Evolutionary conservation across 2,329 filamentous ascomycete species (phyloP), one percentile per base, ranked within the genome.

Genomic region (Aureobasidium mangrovei): DNA sequence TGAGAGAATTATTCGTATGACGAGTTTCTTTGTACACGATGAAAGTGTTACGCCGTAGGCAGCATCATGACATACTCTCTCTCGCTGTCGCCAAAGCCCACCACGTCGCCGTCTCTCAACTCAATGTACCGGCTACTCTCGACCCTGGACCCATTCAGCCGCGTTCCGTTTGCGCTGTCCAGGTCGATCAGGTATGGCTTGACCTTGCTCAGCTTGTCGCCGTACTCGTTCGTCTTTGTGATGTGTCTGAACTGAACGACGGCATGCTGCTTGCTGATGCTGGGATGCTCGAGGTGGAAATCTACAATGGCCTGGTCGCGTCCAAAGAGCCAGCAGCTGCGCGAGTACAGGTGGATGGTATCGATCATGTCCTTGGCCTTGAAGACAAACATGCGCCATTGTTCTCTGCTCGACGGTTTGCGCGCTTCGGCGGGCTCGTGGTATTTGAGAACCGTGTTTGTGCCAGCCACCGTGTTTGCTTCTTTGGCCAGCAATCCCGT

Each of bases 41-140:
- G 26, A 4, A n/a, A 18, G 12, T 5, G 12, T 29, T 7, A 43
- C 31, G 10, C 4, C 7, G 31, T 31, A 49, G 81, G 79, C 56
- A 96, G 77, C 88, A 97, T 93, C 57, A 97, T 70, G n/a, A 98
- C 89, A 69, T 97, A 98, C 71, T 98, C 93, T 63, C 90, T 81
- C 56, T 87, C 86, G 66, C 89, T 95, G 57, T 86, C 78, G 7
- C 91, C 93, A 71, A 98, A 94, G 65, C 82, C 82, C 56, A 98
- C 69, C 66, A 98, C 82, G 69, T 98, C 93, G 72, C 90, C 91
- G 67, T 93, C 85, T 67, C 84, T 80, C 54, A 97, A 71, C 70
- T 98, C 91, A 51, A 95, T 74, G 69, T 90, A 98, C 58, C 90
- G 79, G 64, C 86, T 86, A 10, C 80, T 77, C 1, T 88, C 86